Evolutionary conservation across 345 rosid genomes (phyloP).

Genomic region (Physaria fendleri): DNA sequence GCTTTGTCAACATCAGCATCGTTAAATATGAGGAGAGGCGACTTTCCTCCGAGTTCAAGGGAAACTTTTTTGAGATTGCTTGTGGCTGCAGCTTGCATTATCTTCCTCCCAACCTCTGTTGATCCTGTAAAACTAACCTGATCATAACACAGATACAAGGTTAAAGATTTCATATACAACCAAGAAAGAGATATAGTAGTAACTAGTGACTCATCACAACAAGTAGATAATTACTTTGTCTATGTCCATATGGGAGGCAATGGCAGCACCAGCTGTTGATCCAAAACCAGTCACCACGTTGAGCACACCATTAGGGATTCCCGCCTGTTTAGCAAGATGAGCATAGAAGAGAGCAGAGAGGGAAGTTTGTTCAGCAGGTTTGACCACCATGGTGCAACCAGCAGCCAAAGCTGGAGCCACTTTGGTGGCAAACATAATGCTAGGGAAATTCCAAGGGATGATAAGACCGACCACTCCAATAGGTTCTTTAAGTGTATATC

Average conservation of each 20-base stretch:
- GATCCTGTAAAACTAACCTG: conserved; percentile 90
- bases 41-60: conserved; percentile 82
- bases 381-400: conserved; percentile 81
- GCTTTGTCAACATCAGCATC: conserved; percentile 70
- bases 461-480: conserved; percentile 78
- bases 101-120: conserved; percentile 60
- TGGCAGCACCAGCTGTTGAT: conserved; percentile 70
- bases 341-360: conserved; percentile 78
- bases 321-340: conserved; percentile 47
- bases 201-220: not conserved
- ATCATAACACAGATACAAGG: not conserved
- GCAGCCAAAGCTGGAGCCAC: conserved; percentile 71
- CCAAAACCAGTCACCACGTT: conserved; percentile 78
- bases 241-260: conserved; percentile 71
- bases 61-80: conserved; percentile 73
- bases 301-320: conserved; percentile 80
- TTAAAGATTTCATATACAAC: not conserved
- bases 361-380: conserved; percentile 91
- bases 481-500: conserved; percentile 74
- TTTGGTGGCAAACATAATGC: conserved; percentile 54
- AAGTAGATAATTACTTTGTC: conserved; percentile 46
- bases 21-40: conserved; percentile 67
- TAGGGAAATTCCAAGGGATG: conserved; percentile 86
- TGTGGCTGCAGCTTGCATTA: conserved; percentile 68
- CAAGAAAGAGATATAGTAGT: not conserved